Evolutionary conservation across 2,329 filamentous ascomycete genomes (phyloP), one percentile per base, ranked within the genome.

Genomic region (Albifimbria verrucaria): DNA sequence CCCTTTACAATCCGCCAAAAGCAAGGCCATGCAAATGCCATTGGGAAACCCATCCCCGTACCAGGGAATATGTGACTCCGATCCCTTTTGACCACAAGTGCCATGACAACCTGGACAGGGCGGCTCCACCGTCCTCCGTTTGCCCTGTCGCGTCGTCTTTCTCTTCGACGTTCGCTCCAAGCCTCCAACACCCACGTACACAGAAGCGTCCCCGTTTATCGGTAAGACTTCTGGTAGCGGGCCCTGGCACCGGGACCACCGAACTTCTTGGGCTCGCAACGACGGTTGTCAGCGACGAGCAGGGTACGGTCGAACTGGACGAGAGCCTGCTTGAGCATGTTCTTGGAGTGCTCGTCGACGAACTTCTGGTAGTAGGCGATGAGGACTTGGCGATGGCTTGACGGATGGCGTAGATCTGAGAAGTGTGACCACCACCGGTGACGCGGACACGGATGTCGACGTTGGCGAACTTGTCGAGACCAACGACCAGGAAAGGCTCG

Each of bases 281-380:
- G 90, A 78, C 94, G 89, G 89, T 96, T 97, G 81, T 99, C 94
- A 78, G 94, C 94, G 71, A 99, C 94, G 73, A 99, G 89, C 66
- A 99, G 88, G 75, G 92, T 96, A 73, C 92, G 87, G 85, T 96
- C 92, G 84, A 93, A 99, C 77, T 92, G 86, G 72, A 93, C 90
- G 68, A 99, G 87, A 66, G 90, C 90, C 81, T 93, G 89, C 91
- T 97, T 99, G 73, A 99, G 86, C 80, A 92, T 85, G 87, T 97
- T 97, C 90, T 99, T 99, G 83, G 89, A 91, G 89, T 97, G 92
- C 89, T 99, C 94, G 75, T 99, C 94, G 79, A 97, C 91, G 82
- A 88, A 99, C 86, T 99, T 97, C 83, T 97, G 93, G 89, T 97
- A 97, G 89, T 97, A 97, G 78, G 92, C 72, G 66, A 75, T 71